These are phyloP conservation scores for Saturnispora ahearnii DNA, from an alignment of 805 yeast genomes.

Conservation along the genomic window DNA sequence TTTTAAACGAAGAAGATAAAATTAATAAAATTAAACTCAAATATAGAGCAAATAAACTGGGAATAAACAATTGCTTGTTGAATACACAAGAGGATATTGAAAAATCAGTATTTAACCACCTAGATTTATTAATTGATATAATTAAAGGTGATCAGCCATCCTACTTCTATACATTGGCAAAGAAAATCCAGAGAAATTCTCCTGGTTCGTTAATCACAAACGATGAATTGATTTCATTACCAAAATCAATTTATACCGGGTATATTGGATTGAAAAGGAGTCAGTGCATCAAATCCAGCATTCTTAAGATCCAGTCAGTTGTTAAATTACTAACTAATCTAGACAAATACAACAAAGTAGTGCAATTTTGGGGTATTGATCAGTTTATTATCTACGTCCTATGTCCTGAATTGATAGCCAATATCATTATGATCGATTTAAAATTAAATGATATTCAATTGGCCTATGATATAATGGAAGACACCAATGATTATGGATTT, in stretches of 20 bases:
- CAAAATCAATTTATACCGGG: slow-evolving; percentile 46
- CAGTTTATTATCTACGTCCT: slow-evolving; percentile 50
- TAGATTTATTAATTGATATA: slow-evolving; percentile 15
- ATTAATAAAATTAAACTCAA: slow-evolving; percentile 12
- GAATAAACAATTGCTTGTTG: slow-evolving; percentile 14
- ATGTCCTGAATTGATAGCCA: slow-evolving; percentile 52
- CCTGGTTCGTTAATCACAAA: slow-evolving; percentile 36
- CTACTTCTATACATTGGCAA: slow-evolving; percentile 43
- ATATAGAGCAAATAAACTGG: slow-evolving; percentile 9
- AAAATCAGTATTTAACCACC: slow-evolving; percentile 7
- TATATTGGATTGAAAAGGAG: slow-evolving; percentile 48
- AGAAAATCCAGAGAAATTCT: slow-evolving; percentile 31
- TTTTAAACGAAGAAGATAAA: slow-evolving; percentile 6
- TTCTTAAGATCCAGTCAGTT: background rate
- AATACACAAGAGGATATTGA: slow-evolving; percentile 5
- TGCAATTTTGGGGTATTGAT: slow-evolving; percentile 52
- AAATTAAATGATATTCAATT: slow-evolving; percentile 27
- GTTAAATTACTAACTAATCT: slow-evolving; percentile 22
- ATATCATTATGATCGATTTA: slow-evolving; percentile 42
- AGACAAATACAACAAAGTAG: slow-evolving; percentile 32
- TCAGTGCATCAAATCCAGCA: background rate
- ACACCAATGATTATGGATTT: slow-evolving; percentile 33
- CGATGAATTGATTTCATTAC: slow-evolving; percentile 37
- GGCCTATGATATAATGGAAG: slow-evolving; percentile 39
- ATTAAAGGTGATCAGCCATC: slow-evolving; percentile 37